Evolutionary conservation across 78 protist genomes (phyloP).

Genomic region (Dictyostelium capitatum): DNA sequence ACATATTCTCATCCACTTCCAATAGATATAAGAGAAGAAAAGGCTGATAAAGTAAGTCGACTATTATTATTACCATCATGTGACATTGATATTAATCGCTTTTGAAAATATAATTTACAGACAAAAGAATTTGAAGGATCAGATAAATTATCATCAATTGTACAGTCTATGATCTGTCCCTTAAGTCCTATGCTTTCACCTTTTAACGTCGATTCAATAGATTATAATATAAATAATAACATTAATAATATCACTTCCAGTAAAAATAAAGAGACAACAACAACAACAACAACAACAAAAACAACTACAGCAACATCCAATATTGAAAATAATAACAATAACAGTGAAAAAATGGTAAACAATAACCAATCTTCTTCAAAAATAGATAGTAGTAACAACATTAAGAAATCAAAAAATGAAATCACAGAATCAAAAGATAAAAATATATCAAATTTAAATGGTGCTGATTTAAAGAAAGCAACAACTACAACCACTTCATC

Average conservation of each 20-base stretch:
- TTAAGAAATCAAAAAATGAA: no score
- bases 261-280: background rate
- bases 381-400: background rate
- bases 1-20: background rate
- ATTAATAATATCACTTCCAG: background rate
- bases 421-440: no score
- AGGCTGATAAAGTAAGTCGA: background rate
- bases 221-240: background rate
- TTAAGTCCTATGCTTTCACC: slow-evolving; percentile 19
- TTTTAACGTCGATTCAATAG: background rate
- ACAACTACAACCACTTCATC: background rate
- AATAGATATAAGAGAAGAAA: background rate
- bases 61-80: background rate
- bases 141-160: background rate
- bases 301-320: background rate
- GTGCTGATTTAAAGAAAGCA: background rate
- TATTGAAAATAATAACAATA: no score
- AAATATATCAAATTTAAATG: background rate
- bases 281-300: background rate
- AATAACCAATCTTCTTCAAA: background rate
- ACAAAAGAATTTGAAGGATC: background rate
- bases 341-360: no score
- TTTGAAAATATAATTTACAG: no score
- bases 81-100: no score
- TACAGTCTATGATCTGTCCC: slow-evolving; percentile 12